Conservation (phyloP, 108 stramenopile genomes). For the Nannochloropsis granulata region DNA sequence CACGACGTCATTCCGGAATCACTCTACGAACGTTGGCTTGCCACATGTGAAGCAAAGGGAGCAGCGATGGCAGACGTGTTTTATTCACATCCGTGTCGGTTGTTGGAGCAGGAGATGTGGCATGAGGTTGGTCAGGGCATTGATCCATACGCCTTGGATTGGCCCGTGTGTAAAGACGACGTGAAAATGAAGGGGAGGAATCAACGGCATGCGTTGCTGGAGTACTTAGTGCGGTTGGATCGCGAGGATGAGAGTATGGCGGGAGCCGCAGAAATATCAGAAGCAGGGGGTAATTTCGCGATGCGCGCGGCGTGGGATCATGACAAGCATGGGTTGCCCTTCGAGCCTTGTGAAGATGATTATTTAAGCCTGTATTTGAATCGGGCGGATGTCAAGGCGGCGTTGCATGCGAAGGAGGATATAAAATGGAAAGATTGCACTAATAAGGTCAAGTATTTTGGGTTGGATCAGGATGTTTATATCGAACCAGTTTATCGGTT, state of each 20-base stretch:
- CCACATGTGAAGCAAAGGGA: neutral
- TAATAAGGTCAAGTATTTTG: neutral
- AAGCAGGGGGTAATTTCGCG: neutral
- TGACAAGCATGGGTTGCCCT: conserved; percentile 2
- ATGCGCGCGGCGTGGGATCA: neutral
- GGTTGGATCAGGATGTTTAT: neutral
- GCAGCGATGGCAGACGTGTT: neutral
- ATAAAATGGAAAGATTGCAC: neutral
- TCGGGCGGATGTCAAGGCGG: conserved; percentile 43
- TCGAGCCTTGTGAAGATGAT: conserved; percentile 45
- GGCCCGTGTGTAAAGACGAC: conserved; percentile 45
- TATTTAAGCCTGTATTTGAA: conserved; percentile 44
- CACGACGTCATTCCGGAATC: conserved; percentile 51
- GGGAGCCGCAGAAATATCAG: neutral
- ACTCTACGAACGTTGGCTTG: conserved; percentile 18
- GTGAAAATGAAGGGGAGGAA: neutral
- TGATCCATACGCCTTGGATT: conserved; percentile 59
- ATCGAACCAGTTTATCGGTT: neutral
- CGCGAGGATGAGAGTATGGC: neutral
- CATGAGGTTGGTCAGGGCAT: conserved; percentile 29
- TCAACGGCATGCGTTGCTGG: neutral
- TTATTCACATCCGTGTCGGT: conserved; percentile 15
- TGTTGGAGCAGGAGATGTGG: conserved; percentile 28
- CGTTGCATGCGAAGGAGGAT: conserved; percentile 39
- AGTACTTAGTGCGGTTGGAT: neutral